These are phyloP conservation scores for Aspergillus spinulosporus DNA, from an alignment of 2,329 filamentous ascomycete genomes.

Conservation along the genomic window DNA sequence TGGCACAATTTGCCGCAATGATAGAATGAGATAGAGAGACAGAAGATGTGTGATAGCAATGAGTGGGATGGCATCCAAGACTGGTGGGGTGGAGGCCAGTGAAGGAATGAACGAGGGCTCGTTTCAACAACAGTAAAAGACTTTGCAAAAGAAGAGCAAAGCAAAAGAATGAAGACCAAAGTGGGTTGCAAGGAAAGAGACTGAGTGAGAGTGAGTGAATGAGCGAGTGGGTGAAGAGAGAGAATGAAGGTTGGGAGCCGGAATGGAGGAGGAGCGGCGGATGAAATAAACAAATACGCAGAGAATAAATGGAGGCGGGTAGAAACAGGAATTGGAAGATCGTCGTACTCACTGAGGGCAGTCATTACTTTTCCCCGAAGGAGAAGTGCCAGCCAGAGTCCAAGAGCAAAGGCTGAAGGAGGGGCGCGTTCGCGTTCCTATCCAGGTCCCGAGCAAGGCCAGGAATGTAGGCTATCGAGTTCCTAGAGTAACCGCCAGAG, in stretches of 20 bases:
- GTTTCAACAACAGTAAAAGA: constrained; percentile 12
- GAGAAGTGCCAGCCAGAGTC: constrained; percentile 16
- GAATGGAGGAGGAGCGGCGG: constrained; percentile 37
- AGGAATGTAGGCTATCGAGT: constrained; percentile 43
- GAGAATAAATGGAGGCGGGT: constrained; percentile 31
- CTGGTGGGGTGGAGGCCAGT: neutral
- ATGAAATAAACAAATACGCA: constrained; percentile 44
- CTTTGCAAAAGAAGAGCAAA: constrained; percentile 16
- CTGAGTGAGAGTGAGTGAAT: constrained; percentile 14
- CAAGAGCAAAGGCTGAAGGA: constrained; percentile 20
- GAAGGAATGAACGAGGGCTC: constrained; percentile 7
- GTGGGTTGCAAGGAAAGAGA: constrained; percentile 21
- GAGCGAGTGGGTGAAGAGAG: constrained; percentile 25
- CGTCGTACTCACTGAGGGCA: constrained; percentile 39
- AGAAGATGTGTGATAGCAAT: neutral
- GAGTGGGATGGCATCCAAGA: neutral
- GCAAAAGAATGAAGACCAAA: constrained; percentile 25
- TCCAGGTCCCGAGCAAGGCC: constrained; percentile 39
- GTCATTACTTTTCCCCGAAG: constrained; percentile 37
- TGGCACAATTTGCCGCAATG: neutral
- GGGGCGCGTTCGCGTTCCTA: constrained; percentile 41
- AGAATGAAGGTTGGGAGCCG: constrained; percentile 30
- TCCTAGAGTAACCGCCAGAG: constrained; percentile 37
- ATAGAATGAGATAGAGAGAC: neutral
- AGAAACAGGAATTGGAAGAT: constrained; percentile 30